Base-by-base conservation (phyloP, 495 filamentous ascomycete genomes). In the Annulohypoxylon nitens region DNA sequence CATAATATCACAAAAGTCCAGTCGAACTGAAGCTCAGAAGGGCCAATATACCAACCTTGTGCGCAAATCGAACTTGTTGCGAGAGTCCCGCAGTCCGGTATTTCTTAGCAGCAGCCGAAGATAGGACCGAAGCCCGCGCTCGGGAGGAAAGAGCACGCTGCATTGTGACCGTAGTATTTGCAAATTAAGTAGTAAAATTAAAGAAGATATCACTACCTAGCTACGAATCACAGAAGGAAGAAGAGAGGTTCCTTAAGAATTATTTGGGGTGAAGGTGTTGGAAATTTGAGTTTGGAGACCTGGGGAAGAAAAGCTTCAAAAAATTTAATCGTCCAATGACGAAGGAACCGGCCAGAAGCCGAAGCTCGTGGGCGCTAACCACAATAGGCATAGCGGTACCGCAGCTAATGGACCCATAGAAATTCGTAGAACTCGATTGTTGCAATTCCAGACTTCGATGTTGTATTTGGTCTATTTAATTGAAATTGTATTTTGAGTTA, bases 51-150 rank as follows among this genome's bases (percentile, higher is more conserved):
- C 89, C 70, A 85, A 95, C 93, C 93, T 97, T 97, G 88, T 97
- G 94, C 64, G 93, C 93, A 80, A 94, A 97, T 75, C 94, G 88
- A 82, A 95, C 89, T 84, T 97, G 94, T 81, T 95, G 93, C 63
- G 92, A 80, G 69, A 81, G 70, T 36, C 78, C 76, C 57, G 78
- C 74, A 73, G 88, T 79, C 84, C 90, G 84, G 86, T 90, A 80
- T 57, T 83, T 84, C 73, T 86, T 84, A 67, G 90, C 89, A 58
- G 80, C 76, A 67, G 80, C 75, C 48, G 82, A 79, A 53, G 92
- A 91, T 54, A 93, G 88, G 81, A 90, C 88, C 61, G 92, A 92
- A 78, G 90, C 84, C 81, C 89, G 84, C 55, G 86, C 83, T 83
- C 88, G 86, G 69, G 89, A 85, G 75, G 88, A 86, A 62, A 94